Evolutionary conservation across 106 monocot species (phyloP), one percentile per base, ranked within the genome.

Genomic region (Dendrobium catenatum): DNA sequence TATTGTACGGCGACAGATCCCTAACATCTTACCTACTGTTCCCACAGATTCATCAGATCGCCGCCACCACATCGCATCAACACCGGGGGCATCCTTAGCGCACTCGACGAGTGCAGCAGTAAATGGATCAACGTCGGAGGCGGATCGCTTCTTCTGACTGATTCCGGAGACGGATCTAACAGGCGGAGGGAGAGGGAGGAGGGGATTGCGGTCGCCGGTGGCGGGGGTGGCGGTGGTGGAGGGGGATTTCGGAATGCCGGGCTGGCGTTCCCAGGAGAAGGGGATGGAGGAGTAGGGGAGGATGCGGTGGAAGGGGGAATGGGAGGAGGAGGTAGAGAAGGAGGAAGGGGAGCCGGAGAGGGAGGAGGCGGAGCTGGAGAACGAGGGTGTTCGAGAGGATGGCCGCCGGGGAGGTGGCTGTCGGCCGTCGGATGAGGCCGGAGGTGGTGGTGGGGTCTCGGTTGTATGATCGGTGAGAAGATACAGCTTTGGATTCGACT

Each of bases 191-290:
- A 72, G 72, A 27, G 72, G 72, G 72, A 72, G 72, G 4, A 31
- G 72, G 33, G 15, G 72, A 33, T n/a, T 26, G 2, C 33, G 7
- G 9, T 15, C 72, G 33, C 37, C 72, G 72, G 10, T 10, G 72
- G 15, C 33, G 33, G 11, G 1, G 37, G 72, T 4, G 22, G 64
- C 72, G 72, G 31, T 33, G 31, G 37, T 4, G 70, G 70, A 27
- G 70, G 37, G 7, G 33, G 31, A 33, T 72, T 72, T 72, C 7
- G 72, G 72, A 72, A 72, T 72, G 72, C 72, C 72, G 13, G 72
- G 72, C 72, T 72, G 72, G 72, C 33, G 72, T 15, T 72, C 72
- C 72, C 72, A 72, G 16, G 72, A 72, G 72, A 72, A 72, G 26
- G 72, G 72, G 29, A 72, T 27, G 33, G 72, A n/a, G 11, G 72